phyloP scores from a whole-genome alignment of 2,329 filamentous ascomycete genomes.

The Penicillium sp. region DNA sequence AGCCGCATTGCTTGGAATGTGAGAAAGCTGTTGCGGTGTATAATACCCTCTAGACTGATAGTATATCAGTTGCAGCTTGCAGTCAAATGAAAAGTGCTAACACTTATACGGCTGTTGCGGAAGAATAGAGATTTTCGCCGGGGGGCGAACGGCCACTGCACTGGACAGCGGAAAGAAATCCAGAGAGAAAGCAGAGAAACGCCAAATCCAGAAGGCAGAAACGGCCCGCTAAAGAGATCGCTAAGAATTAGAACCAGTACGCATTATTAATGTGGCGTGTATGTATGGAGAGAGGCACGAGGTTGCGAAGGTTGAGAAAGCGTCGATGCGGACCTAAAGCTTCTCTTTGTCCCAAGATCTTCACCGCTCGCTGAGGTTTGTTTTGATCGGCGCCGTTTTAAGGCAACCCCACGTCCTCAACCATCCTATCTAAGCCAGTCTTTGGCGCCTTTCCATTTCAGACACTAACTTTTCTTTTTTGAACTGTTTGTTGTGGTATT shows the following conservation, averaged over 20 bases:
- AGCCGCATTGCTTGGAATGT: conserved; percentile 64
- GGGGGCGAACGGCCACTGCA: neutral
- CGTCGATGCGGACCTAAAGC: neutral
- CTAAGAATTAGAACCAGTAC: conserved; percentile 7
- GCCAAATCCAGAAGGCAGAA: conserved; percentile 1
- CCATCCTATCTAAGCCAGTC: neutral
- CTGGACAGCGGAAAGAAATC: neutral
- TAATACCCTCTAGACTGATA: neutral
- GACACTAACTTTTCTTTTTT: neutral
- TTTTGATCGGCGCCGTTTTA: conserved; percentile 18
- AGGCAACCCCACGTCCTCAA: conserved; percentile 13
- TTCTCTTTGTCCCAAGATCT: neutral
- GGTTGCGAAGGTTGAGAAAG: neutral
- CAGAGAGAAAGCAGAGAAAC: conserved; percentile 3
- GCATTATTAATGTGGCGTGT: conserved; percentile 1
- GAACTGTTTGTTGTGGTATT: neutral
- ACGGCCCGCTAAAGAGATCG: conserved; percentile 7
- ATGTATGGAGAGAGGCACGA: neutral
- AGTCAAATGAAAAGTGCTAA: neutral
- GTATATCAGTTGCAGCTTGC: neutral
- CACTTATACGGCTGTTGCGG: neutral
- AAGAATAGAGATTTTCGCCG: conserved; percentile 3
- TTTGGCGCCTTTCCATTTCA: neutral
- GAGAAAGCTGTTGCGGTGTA: conserved; percentile 1
- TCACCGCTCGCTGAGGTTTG: conserved; percentile 18